Evolutionary conservation across 148 eudicot species (phyloP).

Genomic region (Camellia granthamiana): DNA sequence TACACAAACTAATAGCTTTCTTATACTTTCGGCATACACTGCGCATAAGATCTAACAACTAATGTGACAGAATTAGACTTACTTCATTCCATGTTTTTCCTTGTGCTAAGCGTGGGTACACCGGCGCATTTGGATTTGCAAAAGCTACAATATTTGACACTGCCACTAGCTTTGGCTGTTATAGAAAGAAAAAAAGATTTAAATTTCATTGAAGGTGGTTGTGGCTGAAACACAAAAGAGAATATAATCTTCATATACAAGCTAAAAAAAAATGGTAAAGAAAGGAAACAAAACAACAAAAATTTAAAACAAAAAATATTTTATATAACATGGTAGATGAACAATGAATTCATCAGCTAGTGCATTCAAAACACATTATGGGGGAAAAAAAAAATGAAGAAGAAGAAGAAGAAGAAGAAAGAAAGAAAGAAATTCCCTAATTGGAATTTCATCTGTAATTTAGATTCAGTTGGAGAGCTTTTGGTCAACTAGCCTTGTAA

Average conservation of each 20-base stretch:
- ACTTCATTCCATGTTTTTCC: slow-evolving; percentile 89
- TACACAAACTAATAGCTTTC: background rate
- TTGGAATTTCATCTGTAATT: background rate
- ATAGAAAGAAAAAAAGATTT: background rate
- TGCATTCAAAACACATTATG: too few species aligned
- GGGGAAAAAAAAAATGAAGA: too few species aligned
- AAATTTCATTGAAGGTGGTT: background rate
- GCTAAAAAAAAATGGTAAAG: background rate
- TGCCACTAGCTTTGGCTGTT: slow-evolving; percentile 79
- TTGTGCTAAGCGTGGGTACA: slow-evolving; percentile 84
- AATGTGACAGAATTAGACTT: slow-evolving; percentile 18
- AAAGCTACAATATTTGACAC: slow-evolving; percentile 65
- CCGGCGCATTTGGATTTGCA: slow-evolving; percentile 84
- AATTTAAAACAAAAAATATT: too few species aligned
- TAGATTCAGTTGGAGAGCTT: too few species aligned
- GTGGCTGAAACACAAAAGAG: background rate
- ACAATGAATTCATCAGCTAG: too few species aligned
- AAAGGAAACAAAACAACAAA: too few species aligned
- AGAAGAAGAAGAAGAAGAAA: too few species aligned
- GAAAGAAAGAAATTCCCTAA: background rate
- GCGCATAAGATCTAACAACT: background rate
- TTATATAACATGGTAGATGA: too few species aligned
- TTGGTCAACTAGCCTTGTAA: too few species aligned
- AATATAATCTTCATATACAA: background rate
- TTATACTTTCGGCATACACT: background rate